Conservation (phyloP, 345 rosid species). For the Salix viminalis region DNA sequence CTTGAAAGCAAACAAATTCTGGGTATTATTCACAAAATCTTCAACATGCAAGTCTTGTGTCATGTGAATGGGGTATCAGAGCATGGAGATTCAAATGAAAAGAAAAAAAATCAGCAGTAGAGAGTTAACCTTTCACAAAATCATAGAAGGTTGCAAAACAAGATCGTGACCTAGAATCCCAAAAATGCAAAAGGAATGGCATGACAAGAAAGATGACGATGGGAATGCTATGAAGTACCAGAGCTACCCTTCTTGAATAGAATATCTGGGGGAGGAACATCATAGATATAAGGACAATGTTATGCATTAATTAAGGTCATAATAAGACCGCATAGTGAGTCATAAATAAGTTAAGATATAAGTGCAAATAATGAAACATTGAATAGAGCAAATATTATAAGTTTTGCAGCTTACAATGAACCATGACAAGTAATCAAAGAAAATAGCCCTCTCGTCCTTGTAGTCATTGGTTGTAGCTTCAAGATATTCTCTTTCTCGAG, state of each 20-base stretch:
- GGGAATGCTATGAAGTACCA: constrained; percentile 71
- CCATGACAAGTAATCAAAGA: constrained; percentile 86
- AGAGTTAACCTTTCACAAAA: constrained; percentile 62
- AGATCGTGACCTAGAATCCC: constrained; percentile 40
- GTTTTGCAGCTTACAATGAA: constrained; percentile 52
- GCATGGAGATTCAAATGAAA: neutral
- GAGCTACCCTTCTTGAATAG: constrained; percentile 70
- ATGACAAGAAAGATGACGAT: constrained; percentile 47
- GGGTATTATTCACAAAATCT: constrained; percentile 10
- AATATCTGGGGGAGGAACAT: constrained; percentile 48
- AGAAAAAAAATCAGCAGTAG: neutral
- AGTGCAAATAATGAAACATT: constrained; percentile 4
- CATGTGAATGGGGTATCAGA: neutral
- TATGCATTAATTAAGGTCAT: neutral
- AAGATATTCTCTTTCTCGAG: constrained; percentile 50
- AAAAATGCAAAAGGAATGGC: constrained; percentile 57
- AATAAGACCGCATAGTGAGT: neutral
- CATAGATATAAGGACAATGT: constrained; percentile 16
- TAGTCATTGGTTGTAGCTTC: constrained; percentile 30
- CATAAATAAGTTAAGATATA: neutral
- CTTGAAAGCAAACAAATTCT: constrained; percentile 37
- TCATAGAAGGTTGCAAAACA: constrained; percentile 50
- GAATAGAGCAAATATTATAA: constrained; percentile 4
- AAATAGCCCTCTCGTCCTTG: constrained; percentile 66
- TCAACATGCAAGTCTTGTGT: neutral